Percentiles rank a stretch among this genome's conserved stretches.
These are phyloP conservation scores for Solanum aculeatissimum DNA, from an alignment of 305 asterid genomes.

Conservation along the genomic window DNA sequence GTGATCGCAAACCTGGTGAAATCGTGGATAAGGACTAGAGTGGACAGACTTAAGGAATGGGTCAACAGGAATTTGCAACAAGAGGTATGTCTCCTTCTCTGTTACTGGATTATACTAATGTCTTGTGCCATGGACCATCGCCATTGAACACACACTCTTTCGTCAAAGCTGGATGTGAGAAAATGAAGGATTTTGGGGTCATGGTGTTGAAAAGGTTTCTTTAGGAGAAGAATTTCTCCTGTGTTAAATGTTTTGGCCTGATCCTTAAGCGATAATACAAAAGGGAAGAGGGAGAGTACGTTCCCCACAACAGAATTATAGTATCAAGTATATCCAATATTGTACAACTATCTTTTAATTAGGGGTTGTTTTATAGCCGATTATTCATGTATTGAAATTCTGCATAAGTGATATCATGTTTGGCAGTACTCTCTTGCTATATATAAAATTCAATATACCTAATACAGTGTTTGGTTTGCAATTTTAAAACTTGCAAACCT, in stretches of 20 bases:
- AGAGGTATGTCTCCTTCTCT: constrained; percentile 42
- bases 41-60: constrained; percentile 76
- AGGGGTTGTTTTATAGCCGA: neutral
- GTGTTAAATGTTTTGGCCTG: neutral
- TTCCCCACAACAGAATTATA: neutral
- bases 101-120: neutral
- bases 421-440: neutral
- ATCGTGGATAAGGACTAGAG: constrained; percentile 69
- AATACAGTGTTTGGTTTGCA: neutral
- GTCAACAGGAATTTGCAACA: constrained; percentile 65
- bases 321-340: neutral
- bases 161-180: neutral
- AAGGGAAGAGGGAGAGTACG: neutral
- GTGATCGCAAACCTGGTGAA: constrained; percentile 58
- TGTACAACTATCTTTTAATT: neutral
- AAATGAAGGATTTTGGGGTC: neutral
- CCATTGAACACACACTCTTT: neutral
- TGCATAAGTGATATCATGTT: neutral
- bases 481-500: neutral
- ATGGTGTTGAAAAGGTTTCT: neutral
- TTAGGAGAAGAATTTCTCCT: too few relatives aligned
- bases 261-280: neutral
- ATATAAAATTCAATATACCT: neutral
- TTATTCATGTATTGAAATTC: neutral
- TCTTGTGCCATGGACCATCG: neutral